Conservation (phyloP, 1,139 yeast genomes). For the Sugiyamaella japonica region DNA sequence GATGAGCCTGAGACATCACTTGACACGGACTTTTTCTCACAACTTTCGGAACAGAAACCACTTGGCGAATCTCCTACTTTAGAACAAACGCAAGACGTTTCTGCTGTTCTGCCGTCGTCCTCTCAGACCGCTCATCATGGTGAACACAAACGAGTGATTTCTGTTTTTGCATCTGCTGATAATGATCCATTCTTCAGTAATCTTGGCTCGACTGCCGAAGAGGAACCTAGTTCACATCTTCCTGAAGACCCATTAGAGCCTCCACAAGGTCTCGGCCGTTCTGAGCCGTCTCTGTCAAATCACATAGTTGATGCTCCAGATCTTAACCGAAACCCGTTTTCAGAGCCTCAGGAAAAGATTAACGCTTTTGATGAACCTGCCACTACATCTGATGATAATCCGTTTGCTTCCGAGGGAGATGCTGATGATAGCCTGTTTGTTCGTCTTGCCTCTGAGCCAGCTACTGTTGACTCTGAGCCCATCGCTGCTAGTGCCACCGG, state of each 20-base stretch:
- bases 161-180: slow-evolving; percentile 26
- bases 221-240: not conserved
- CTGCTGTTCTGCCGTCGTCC: not conserved
- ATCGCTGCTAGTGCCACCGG: not conserved
- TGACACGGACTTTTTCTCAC: not conserved
- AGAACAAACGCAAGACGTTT: not conserved
- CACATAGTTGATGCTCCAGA: slow-evolving; percentile 8
- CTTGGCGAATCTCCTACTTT: not conserved
- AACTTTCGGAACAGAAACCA: not conserved
- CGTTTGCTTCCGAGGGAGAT: slow-evolving; percentile 16
- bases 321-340: slow-evolving; percentile 14
- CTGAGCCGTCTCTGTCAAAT: slow-evolving; percentile 7
- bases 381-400: slow-evolving; percentile 8
- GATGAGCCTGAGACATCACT: not conserved
- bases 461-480: not conserved
- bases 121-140: not conserved
- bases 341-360: not conserved
- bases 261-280: slow-evolving; percentile 1
- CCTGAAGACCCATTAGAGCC: slow-evolving; percentile 9
- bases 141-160: slow-evolving; percentile 26
- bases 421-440: slow-evolving; percentile 18
- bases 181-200: slow-evolving; percentile 29
- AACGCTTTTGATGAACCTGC: slow-evolving; percentile 1
- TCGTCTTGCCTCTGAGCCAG: slow-evolving; percentile 12
- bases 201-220: slow-evolving; percentile 15